These are phyloP conservation scores for Murraya paniculata DNA, from an alignment of 345 rosid genomes.

Conservation along the genomic window DNA sequence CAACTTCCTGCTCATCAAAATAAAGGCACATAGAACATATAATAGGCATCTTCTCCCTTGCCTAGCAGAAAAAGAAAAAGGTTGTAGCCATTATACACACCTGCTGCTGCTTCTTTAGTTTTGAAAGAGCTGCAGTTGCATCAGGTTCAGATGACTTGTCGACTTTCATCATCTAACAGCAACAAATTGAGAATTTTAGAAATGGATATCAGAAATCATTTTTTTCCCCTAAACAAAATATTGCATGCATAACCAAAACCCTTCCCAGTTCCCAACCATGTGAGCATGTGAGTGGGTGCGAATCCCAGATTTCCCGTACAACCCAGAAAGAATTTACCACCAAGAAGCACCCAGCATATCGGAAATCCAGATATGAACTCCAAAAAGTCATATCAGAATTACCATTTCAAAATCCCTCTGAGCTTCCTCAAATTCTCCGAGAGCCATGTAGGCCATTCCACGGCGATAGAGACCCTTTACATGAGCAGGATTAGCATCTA, in stretches of 20 bases:
- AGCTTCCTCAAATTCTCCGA: constrained; percentile 89
- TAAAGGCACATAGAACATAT: neutral
- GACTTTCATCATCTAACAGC: constrained; percentile 49
- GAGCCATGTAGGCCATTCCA: constrained; percentile 87
- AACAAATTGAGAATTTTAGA: constrained; percentile 18
- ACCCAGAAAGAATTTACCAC: neutral
- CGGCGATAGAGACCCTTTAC: constrained; percentile 88
- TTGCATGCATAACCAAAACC: neutral
- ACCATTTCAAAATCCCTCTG: constrained; percentile 66
- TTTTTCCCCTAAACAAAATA: too few relatives aligned
- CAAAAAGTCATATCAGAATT: constrained; percentile 1
- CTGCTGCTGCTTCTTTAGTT: constrained; percentile 81
- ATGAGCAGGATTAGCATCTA: constrained; percentile 84
- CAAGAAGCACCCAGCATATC: neutral
- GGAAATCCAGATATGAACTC: neutral
- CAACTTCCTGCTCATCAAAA: constrained; percentile 55
- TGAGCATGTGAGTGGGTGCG: neutral
- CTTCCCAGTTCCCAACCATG: neutral
- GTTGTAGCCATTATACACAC: constrained; percentile 29
- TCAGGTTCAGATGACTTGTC: constrained; percentile 63
- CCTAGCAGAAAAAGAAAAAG: neutral
- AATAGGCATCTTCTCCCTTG: neutral
- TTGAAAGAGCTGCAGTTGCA: constrained; percentile 66
- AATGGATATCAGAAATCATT: neutral
- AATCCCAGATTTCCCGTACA: neutral